A percentile compares a stretch with the other conserved stretches of the same genome.
phyloP scores from a whole-genome alignment of 805 yeast species.

The Metschnikowia hibisci region DNA sequence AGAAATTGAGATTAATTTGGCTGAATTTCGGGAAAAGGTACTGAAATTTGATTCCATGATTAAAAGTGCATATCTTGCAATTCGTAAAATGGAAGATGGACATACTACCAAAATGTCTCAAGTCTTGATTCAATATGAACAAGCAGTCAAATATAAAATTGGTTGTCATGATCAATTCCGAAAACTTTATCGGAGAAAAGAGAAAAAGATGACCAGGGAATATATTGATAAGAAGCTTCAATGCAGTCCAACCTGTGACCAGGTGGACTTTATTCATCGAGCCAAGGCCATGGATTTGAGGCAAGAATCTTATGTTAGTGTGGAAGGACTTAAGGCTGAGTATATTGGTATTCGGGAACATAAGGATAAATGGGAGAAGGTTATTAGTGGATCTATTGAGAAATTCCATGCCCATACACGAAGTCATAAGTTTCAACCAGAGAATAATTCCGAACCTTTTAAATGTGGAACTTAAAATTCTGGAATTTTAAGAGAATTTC shows the following conservation, averaged over 20 bases:
- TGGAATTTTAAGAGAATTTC: too few relatives aligned
- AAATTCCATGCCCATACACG: too few relatives aligned
- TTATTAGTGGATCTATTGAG: background rate
- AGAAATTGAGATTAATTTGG: background rate
- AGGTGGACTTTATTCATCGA: background rate
- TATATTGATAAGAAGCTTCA: background rate
- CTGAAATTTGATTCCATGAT: background rate
- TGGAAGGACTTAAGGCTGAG: background rate
- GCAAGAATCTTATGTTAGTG: background rate
- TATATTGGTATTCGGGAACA: background rate
- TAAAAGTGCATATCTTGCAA: background rate
- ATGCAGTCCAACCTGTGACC: background rate
- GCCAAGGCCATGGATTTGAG: background rate
- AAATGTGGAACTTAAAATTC: too few relatives aligned
- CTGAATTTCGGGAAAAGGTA: background rate
- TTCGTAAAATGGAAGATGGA: slow-evolving; percentile 1
- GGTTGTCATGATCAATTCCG: slow-evolving; percentile 1
- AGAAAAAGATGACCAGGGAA: background rate
- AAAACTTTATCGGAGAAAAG: background rate
- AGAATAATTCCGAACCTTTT: too few relatives aligned
- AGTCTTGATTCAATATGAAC: background rate
- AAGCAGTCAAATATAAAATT: background rate
- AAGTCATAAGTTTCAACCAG: too few relatives aligned
- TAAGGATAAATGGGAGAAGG: background rate
- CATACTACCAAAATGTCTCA: background rate